Percentiles rank a stretch among this genome's conserved stretches.
Evolutionary conservation across 1,284 basidiomycete genomes (phyloP).

Genomic region (Phellopilus nigrolimitatus): DNA sequence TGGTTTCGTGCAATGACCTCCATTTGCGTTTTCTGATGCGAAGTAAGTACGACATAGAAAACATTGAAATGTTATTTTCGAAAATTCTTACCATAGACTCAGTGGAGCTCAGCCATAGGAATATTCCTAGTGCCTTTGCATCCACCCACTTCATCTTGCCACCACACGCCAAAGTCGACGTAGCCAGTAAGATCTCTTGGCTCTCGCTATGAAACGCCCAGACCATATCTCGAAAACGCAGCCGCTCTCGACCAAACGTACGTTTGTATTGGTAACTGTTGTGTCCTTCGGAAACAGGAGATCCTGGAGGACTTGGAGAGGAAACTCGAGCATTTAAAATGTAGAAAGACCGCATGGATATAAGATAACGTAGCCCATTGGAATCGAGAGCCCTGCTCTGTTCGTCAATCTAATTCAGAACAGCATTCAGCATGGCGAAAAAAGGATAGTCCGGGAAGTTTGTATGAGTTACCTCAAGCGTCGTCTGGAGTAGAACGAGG

Average conservation of each 20-base stretch:
- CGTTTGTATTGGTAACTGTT: constrained; percentile 28
- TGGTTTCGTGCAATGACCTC: constrained; percentile 92
- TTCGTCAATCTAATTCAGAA: constrained; percentile 64
- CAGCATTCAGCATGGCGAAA: constrained; percentile 12
- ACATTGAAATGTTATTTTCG: not conserved
- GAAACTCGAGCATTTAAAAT: constrained; percentile 63
- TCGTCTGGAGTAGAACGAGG: constrained; percentile 77
- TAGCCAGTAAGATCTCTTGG: constrained; percentile 76
- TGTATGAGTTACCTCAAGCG: constrained; percentile 64
- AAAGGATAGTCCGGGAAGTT: not conserved
- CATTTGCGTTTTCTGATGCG: constrained; percentile 64
- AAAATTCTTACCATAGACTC: constrained; percentile 60
- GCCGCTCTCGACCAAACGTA: constrained; percentile 59
- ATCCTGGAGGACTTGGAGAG: constrained; percentile 31
- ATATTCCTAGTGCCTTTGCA: constrained; percentile 81
- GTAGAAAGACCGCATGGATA: constrained; percentile 82
- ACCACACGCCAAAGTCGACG: constrained; percentile 66
- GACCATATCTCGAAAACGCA: constrained; percentile 87
- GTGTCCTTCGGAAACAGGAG: constrained; percentile 25
- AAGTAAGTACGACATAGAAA: constrained; percentile 10
- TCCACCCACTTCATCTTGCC: constrained; percentile 87
- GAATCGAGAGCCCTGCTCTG: constrained; percentile 82
- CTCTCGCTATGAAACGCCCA: constrained; percentile 96
- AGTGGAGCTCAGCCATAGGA: constrained; percentile 79
- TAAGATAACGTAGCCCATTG: constrained; percentile 86